Evolutionary conservation across 495 filamentous ascomycete species (phyloP).

Genomic region (Penicillium arizonense): DNA sequence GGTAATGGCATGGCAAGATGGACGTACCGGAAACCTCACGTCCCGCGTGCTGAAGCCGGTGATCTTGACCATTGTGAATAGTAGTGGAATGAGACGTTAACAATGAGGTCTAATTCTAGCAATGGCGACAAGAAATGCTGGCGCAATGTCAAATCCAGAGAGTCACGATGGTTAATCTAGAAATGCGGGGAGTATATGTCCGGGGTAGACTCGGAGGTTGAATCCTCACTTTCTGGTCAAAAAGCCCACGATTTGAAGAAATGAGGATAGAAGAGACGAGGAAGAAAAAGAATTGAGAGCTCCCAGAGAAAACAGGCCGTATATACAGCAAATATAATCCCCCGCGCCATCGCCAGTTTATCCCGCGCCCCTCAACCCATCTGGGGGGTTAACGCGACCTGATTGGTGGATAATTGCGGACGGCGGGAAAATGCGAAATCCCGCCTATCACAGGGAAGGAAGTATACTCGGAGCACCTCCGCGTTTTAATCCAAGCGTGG

Average conservation of each 20-base stretch:
- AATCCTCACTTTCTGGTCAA: background rate
- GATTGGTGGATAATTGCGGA: slow-evolving; percentile 31
- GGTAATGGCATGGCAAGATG: background rate
- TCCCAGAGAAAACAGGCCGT: slow-evolving; percentile 16
- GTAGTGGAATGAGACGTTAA: background rate
- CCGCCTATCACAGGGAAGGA: slow-evolving; percentile 27
- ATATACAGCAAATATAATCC: slow-evolving; percentile 25
- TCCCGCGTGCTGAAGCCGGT: slow-evolving; percentile 77
- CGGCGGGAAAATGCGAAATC: slow-evolving; percentile 18
- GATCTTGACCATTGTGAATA: slow-evolving; percentile 66
- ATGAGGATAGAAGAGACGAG: background rate
- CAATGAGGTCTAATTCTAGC: background rate
- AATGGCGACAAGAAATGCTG: background rate
- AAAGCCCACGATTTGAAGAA: background rate
- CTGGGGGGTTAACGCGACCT: slow-evolving; percentile 1
- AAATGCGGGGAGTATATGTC: slow-evolving; percentile 6
- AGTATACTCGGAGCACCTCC: slow-evolving; percentile 29
- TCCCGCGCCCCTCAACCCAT: slow-evolving; percentile 16
- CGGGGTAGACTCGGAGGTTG: background rate
- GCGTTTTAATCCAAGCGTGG: slow-evolving; percentile 3
- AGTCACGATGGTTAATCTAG: background rate
- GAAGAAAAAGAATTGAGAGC: slow-evolving; percentile 1
- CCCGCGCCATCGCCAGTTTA: slow-evolving; percentile 21
- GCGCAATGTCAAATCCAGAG: background rate
- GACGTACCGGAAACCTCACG: slow-evolving; percentile 79